Evolutionary conservation across 1,284 basidiomycete genomes (phyloP).

Genomic region (Ceratobasidium theobromae): DNA sequence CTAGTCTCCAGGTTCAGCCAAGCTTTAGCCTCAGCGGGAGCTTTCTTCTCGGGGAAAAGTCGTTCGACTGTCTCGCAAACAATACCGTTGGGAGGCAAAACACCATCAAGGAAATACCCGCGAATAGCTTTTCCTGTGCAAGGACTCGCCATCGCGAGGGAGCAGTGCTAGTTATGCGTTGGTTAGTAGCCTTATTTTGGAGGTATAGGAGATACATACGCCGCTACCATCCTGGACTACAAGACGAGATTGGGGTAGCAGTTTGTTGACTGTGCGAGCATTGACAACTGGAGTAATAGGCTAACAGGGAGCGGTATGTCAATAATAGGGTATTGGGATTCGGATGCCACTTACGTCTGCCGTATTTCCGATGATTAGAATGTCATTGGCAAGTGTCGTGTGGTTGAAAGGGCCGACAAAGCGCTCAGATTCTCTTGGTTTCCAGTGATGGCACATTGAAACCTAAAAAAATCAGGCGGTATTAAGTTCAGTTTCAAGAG

Average conservation of each 20-base stretch:
- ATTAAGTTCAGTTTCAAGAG: neutral
- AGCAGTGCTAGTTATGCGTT: constrained; percentile 37
- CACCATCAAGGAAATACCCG: constrained; percentile 38
- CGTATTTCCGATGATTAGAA: constrained; percentile 40
- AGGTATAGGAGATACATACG: constrained; percentile 29
- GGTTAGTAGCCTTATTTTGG: neutral
- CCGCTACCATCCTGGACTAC: constrained; percentile 39
- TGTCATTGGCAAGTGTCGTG: constrained; percentile 36
- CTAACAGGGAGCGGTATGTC: constrained; percentile 14
- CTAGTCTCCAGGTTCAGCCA: neutral
- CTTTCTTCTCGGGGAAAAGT: constrained; percentile 36
- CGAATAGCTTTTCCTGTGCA: constrained; percentile 38
- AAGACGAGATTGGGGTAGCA: constrained; percentile 38
- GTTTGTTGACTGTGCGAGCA: constrained; percentile 38
- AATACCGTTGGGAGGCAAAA: constrained; percentile 37
- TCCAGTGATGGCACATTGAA: constrained; percentile 38
- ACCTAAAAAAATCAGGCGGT: neutral
- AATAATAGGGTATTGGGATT: neutral
- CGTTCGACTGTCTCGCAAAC: constrained; percentile 38
- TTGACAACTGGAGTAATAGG: constrained; percentile 39
- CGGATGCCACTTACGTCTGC: constrained; percentile 25
- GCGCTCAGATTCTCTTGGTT: constrained; percentile 36
- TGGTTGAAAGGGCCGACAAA: constrained; percentile 40
- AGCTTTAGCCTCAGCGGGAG: constrained; percentile 12
- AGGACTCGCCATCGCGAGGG: constrained; percentile 38